Base-by-base conservation (phyloP, 2,329 filamentous ascomycete species). In the Colletotrichum musae region DNA sequence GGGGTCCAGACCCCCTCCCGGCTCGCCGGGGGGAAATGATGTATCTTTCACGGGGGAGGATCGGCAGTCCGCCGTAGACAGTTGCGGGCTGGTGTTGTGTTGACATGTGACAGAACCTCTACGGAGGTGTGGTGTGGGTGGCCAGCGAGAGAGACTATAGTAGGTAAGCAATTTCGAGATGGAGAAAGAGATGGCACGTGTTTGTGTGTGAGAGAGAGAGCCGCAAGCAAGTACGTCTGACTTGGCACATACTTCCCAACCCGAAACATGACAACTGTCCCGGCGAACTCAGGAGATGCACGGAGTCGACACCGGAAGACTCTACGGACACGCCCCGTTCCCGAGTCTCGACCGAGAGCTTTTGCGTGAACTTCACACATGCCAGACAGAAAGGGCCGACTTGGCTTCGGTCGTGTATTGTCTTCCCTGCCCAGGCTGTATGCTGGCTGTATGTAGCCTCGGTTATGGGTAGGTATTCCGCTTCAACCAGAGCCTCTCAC, bases 251-350 rank as follows among this genome's bases (percentile, higher is more conserved):
- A 70, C 67, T 61, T 70, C 51, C 56, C 62, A 56, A 70, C 48
- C 50, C 50, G 67, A 70, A 67, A 60, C 56, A 51, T 66, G 56
- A 61, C 62, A 70, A 69, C 56, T 60, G 61, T 47, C 54, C 62
- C 16, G 50, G 52, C 56, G 54, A 69, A 69, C 62, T 66, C 66
- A 57, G 53, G n/a, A 24, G 45, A 59, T 52, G 16, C 47, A 36
- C 45, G 51, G 9, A 43, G 18, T 32, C 15, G 18, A 36, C 6
- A 0, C 1, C 45, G 9, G 18, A 50, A 12, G 18, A 50, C 47
- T 26, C 18, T 50, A 50, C 18, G 24, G 21, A 50, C 47, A 50
- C 47, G 47, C 47, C 47, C 47, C 18, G 47, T n/a, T n/a, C 21
- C 47, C 47, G 18, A 12, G 18, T 50, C 21, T 24, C 18, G 18